phyloP scores from a whole-genome alignment of 192 early-diverging fungal species.

The Coemansia sp. region DNA sequence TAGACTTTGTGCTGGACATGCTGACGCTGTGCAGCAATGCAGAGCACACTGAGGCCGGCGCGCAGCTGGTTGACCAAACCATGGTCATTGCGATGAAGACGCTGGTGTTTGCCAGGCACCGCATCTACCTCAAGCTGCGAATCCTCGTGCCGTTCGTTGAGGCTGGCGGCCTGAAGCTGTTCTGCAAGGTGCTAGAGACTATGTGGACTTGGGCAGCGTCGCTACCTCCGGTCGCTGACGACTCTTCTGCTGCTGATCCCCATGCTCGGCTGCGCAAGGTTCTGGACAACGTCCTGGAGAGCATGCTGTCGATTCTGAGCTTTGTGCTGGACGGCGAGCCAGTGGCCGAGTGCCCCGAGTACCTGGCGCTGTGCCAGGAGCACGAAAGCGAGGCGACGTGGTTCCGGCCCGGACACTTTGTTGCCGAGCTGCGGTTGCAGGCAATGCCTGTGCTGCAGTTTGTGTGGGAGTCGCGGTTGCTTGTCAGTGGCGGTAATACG shows the following conservation, averaged over 20 bases:
- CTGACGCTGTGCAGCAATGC: conserved; percentile 17
- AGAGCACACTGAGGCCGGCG: conserved; percentile 24
- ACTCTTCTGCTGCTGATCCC: conserved; percentile 4
- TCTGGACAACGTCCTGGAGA: conserved; percentile 44
- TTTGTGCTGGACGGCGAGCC: conserved; percentile 71
- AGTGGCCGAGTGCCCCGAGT: conserved; percentile 71
- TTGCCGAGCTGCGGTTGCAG: conserved; percentile 64
- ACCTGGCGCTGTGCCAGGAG: conserved; percentile 24
- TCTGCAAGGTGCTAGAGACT: conserved; percentile 39
- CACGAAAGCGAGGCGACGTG: conserved; percentile 56
- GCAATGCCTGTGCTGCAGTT: conserved; percentile 63
- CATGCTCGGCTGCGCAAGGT: conserved; percentile 24
- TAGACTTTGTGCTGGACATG: conserved; percentile 26
- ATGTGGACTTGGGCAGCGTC: conserved; percentile 51
- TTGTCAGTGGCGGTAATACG: conserved; percentile 58
- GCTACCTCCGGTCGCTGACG: conserved; percentile 2
- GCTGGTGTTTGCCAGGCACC: conserved; percentile 47
- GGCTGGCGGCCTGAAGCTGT: conserved; percentile 22
- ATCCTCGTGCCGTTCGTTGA: conserved; percentile 44
- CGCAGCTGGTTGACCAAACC: conserved; percentile 45
- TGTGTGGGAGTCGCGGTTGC: conserved; percentile 67
- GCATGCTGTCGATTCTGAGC: conserved; percentile 63
- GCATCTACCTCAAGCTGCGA: conserved; percentile 53
- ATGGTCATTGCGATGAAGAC: conserved; percentile 51
- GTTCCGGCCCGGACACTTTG: conserved; percentile 75